These are phyloP conservation scores for Lipomyces spencermartinsiae DNA, from an alignment of 805 yeast species.

Conservation along the genomic window DNA sequence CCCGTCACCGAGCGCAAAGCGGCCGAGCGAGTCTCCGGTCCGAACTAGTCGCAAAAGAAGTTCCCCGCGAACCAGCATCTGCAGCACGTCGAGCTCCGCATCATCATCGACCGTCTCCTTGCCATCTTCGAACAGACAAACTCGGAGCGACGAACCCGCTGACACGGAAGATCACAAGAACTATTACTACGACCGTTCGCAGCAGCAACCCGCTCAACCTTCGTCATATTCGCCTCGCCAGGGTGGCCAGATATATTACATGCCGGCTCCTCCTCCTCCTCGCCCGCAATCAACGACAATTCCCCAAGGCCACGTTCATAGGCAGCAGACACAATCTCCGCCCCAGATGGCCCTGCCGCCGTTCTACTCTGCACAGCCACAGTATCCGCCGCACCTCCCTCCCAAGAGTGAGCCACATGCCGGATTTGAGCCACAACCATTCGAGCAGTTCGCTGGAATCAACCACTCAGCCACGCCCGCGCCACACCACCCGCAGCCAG, in stretches of 20 bases:
- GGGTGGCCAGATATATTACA: not conserved
- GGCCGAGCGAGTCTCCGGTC: not conserved
- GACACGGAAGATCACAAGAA: not conserved
- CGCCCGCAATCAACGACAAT: not conserved
- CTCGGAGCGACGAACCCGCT: not conserved
- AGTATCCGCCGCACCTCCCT: not conserved
- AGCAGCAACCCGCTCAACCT: not conserved
- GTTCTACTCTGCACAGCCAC: conserved; percentile 2
- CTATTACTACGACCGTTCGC: not conserved
- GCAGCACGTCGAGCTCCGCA: conserved; percentile 17
- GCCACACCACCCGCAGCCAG: not conserved
- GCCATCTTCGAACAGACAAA: not conserved
- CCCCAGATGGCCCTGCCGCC: not conserved
- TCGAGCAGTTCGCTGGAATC: not conserved
- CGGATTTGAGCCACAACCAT: not conserved
- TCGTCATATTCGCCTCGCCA: not conserved
- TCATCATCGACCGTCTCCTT: conserved; percentile 2
- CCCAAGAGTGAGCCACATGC: not conserved
- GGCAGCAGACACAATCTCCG: not conserved
- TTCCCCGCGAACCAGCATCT: conserved; percentile 13
- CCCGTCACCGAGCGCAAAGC: not conserved
- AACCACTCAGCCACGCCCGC: not conserved
- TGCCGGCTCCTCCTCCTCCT: conserved; percentile 1
- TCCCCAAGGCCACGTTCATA: not conserved
- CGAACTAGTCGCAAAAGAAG: not conserved